Evolutionary conservation across 2,329 filamentous ascomycete species (phyloP).

Genomic region (Alternaria angustiovoidea): DNA sequence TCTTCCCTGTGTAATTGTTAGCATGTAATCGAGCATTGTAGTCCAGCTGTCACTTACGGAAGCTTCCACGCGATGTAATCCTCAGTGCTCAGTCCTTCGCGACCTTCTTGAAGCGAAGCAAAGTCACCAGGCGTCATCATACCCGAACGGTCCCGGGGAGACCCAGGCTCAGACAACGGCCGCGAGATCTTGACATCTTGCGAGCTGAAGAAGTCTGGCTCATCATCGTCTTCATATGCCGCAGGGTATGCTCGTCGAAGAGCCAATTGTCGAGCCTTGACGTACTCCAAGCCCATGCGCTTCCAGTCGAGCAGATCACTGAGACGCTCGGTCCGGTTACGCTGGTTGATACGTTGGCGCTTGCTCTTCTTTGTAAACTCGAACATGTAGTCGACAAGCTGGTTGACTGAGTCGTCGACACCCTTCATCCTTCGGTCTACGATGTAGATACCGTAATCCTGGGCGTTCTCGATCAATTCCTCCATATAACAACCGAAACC

Average conservation of each 20-base stretch:
- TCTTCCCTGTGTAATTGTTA: conserved; percentile 66
- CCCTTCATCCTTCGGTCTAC: conserved; percentile 95
- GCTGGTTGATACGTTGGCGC: conserved; percentile 97
- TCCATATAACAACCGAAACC: conserved; percentile 99
- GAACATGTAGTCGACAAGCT: conserved; percentile 90
- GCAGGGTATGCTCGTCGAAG: conserved; percentile 88
- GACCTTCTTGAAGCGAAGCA: conserved; percentile 92
- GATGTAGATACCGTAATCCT: conserved; percentile 98
- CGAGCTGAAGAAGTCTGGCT: conserved; percentile 89
- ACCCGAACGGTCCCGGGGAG: conserved; percentile 85
- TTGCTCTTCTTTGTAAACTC: conserved; percentile 94
- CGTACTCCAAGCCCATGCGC: conserved; percentile 98
- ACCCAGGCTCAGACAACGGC: conserved; percentile 92
- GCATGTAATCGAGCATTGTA: conserved; percentile 12
- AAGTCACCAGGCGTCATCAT: conserved; percentile 99
- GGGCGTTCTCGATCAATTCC: conserved; percentile 96
- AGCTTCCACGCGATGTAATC: conserved; percentile 99
- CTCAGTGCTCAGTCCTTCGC: conserved; percentile 91
- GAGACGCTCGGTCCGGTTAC: conserved; percentile 93
- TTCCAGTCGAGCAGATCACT: conserved; percentile 98
- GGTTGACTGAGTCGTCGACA: conserved; percentile 96
- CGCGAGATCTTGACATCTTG: conserved; percentile 95
- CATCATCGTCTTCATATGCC: conserved; percentile 79
- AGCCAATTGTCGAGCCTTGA: conserved; percentile 94
- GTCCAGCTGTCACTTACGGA: conserved; percentile 72